These are phyloP conservation scores for Plantago coronopus DNA, from an alignment of 305 asterid species.

Conservation along the genomic window DNA sequence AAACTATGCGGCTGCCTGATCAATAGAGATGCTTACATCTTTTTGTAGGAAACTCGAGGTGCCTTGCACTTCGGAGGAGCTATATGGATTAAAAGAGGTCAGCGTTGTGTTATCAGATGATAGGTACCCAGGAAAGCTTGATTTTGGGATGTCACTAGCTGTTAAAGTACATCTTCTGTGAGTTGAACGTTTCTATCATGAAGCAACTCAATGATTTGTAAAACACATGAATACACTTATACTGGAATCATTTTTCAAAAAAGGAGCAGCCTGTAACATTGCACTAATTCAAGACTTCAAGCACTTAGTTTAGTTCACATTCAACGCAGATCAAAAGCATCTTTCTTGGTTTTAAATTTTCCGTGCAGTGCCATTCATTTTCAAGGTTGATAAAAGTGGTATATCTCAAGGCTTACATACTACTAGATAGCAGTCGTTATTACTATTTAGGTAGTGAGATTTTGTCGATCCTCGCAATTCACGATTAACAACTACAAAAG, in stretches of 20 bases:
- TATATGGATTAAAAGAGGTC: constrained; percentile 34
- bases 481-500: too few relatives aligned
- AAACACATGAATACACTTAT: constrained; percentile 2
- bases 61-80: constrained; percentile 35
- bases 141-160: constrained; percentile 35
- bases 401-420: too few relatives aligned
- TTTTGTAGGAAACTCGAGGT: constrained; percentile 38
- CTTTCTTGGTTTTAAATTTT: background rate
- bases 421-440: too few relatives aligned
- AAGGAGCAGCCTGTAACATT: background rate
- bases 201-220: background rate
- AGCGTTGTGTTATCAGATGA: constrained; percentile 46
- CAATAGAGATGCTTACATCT: constrained; percentile 42
- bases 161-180: constrained; percentile 25
- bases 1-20: constrained; percentile 12
- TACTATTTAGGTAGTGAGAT: too few relatives aligned
- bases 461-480: too few relatives aligned
- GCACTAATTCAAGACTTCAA: too few relatives aligned
- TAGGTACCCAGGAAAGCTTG: constrained; percentile 49
- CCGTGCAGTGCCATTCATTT: background rate
- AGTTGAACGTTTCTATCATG: constrained; percentile 6
- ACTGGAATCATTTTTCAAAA: background rate
- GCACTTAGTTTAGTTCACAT: too few relatives aligned
- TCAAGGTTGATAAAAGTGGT: background rate
- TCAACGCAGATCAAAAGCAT: background rate